Conservation (phyloP, 2,329 filamentous ascomycete genomes). For the Epichloe gansuensis region DNA sequence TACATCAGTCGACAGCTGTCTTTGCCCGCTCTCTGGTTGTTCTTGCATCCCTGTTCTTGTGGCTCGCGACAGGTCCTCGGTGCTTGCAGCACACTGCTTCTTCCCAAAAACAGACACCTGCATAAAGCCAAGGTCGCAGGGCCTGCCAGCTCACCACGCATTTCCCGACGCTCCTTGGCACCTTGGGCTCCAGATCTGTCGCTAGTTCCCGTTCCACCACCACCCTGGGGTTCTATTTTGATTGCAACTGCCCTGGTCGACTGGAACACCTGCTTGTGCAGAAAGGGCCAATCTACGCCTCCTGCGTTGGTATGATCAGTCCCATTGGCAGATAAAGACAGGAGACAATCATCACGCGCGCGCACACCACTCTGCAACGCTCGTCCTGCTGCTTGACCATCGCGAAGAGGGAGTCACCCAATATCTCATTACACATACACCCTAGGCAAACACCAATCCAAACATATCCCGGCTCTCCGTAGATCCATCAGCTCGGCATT, state of each 20-base stretch:
- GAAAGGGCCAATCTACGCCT: not conserved
- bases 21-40: not conserved
- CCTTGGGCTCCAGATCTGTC: slow-evolving; percentile 3
- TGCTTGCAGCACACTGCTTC: slow-evolving; percentile 1
- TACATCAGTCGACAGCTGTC: not conserved
- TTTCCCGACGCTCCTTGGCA: not conserved
- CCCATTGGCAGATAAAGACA: not conserved
- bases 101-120: slow-evolving; percentile 6
- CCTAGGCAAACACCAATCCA: slow-evolving; percentile 2
- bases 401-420: not conserved
- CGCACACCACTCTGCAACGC: not conserved
- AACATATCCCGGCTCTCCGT: slow-evolving; percentile 1
- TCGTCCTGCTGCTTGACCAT: not conserved
- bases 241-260: slow-evolving; percentile 2
- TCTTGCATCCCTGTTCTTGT: not conserved
- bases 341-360: not conserved
- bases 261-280: not conserved
- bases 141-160: slow-evolving; percentile 8
- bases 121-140: slow-evolving; percentile 4
- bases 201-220: slow-evolving; percentile 4
- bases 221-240: slow-evolving; percentile 1
- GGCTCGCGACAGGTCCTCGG: slow-evolving; percentile 5
- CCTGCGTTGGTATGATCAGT: not conserved
- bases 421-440: not conserved
- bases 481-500: slow-evolving; percentile 6